Conservation (phyloP, 2,329 filamentous ascomycete species). For the Fusarium dimerum region DNA sequence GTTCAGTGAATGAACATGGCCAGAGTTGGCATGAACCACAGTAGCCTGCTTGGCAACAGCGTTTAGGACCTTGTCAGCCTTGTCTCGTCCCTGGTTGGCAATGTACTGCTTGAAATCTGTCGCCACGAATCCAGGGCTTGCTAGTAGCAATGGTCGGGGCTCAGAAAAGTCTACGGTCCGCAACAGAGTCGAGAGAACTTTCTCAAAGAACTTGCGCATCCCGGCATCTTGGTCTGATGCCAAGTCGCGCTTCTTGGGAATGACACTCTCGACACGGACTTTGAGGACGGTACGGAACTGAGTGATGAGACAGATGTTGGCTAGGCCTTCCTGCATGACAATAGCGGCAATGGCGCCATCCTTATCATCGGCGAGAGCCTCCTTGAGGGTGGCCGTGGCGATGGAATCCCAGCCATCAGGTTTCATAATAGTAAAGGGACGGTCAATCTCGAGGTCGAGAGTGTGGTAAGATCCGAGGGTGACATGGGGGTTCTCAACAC, state of each 20-base stretch:
- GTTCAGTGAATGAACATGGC: slow-evolving; percentile 82
- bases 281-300: slow-evolving; percentile 77
- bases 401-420: slow-evolving; percentile 86
- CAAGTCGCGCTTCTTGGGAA: slow-evolving; percentile 68
- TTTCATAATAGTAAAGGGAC: slow-evolving; percentile 88
- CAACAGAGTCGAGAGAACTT: slow-evolving; percentile 72
- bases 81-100: slow-evolving; percentile 57
- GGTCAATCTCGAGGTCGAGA: slow-evolving; percentile 80
- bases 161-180: slow-evolving; percentile 74
- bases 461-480: slow-evolving; percentile 59
- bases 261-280: slow-evolving; percentile 58
- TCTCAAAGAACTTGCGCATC: slow-evolving; percentile 73
- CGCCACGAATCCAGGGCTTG: slow-evolving; percentile 87
- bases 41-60: slow-evolving; percentile 62
- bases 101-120: slow-evolving; percentile 76
- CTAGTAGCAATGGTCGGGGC: slow-evolving; percentile 75
- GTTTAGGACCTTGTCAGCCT: slow-evolving; percentile 68
- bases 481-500: slow-evolving; percentile 54
- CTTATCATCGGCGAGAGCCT: slow-evolving; percentile 76
- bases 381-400: slow-evolving; percentile 73
- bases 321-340: slow-evolving; percentile 87
- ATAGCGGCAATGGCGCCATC: slow-evolving; percentile 85
- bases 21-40: slow-evolving; percentile 81
- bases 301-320: slow-evolving; percentile 81
- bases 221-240: slow-evolving; percentile 69